These are phyloP conservation scores for Xanthoceras sorbifolium DNA, from an alignment of 345 rosid genomes.

Conservation along the genomic window DNA sequence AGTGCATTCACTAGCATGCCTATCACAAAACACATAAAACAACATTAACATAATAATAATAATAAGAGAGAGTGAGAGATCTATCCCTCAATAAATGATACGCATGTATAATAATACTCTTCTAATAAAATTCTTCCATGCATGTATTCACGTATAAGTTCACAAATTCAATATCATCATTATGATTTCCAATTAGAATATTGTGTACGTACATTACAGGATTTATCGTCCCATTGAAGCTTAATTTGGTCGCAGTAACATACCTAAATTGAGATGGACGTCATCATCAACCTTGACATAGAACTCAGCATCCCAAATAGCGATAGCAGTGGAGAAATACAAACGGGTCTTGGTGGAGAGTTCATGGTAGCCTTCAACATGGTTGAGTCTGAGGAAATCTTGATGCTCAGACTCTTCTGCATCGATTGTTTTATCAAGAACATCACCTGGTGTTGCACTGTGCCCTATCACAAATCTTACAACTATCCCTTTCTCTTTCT, in stretches of 20 bases:
- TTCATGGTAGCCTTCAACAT: conserved; percentile 82
- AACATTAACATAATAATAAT: no score
- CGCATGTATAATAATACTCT: no score
- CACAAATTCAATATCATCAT: background rate
- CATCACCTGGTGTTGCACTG: conserved; percentile 75
- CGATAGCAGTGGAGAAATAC: conserved; percentile 74
- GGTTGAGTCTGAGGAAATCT: conserved; percentile 79
- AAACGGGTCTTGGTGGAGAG: conserved; percentile 81
- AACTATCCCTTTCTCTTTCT: conserved; percentile 81
- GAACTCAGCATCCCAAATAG: conserved; percentile 85
- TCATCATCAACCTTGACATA: conserved; percentile 89
- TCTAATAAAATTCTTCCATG: no score
- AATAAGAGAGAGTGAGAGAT: no score
- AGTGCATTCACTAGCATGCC: conserved; percentile 62
- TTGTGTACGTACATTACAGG: no score
- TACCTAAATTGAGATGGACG: conserved; percentile 78
- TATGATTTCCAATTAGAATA: no score
- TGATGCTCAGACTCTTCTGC: conserved; percentile 59
- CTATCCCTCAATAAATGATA: no score
- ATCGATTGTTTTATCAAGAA: conserved; percentile 70
- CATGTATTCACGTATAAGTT: background rate
- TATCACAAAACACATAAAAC: conserved; percentile 5
- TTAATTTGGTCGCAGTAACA: no score
- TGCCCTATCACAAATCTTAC: conserved; percentile 90
- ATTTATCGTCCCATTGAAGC: no score